Percentiles rank a stretch among this genome's conserved stretches.
phyloP scores from a whole-genome alignment of 352 stramenopile genomes.

The Phytophthora vignae region DNA sequence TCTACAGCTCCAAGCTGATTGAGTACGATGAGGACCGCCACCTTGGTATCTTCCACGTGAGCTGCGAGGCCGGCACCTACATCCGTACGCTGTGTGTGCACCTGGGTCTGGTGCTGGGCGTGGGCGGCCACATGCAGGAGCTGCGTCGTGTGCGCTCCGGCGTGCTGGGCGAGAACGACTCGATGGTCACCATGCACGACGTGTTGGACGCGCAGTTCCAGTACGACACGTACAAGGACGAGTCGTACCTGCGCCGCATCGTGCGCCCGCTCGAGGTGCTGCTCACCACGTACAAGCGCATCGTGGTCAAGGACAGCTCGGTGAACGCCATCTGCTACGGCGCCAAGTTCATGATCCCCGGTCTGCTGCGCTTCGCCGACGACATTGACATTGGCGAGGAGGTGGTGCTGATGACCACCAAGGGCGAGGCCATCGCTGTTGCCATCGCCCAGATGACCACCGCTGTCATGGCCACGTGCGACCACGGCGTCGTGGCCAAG shows the following conservation, averaged over 20 bases:
- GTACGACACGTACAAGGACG: conserved; percentile 99
- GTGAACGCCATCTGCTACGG: conserved; percentile 99
- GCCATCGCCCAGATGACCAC: conserved; percentile 99
- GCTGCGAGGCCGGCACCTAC: conserved; percentile 99
- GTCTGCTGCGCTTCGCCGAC: conserved; percentile 98
- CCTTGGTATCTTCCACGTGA: conserved; percentile 98
- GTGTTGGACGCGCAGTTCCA: conserved; percentile 99
- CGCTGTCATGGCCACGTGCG: conserved; percentile 99
- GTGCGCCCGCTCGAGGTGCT: conserved; percentile 99
- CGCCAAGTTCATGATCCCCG: conserved; percentile 99
- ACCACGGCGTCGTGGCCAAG: conserved; percentile 99
- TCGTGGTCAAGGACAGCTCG: conserved; percentile 99
- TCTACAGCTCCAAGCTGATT: conserved; percentile 99
- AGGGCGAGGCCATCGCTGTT: conserved; percentile 99
- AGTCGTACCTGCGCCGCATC: conserved; percentile 98
- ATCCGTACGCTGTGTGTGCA: conserved; percentile 99
- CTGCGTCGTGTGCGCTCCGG: conserved; percentile 97
- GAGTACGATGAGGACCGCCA: conserved; percentile 99
- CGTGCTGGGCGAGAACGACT: conserved; percentile 96
- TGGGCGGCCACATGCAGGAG: conserved; percentile 99
- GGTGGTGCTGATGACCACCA: conserved; percentile 99
- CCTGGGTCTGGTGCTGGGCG: conserved; percentile 97
- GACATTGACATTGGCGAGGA: conserved; percentile 99
- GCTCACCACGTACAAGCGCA: conserved; percentile 98
- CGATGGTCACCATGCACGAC: conserved; percentile 99